A percentile compares a stretch with the other conserved stretches of the same genome.
Conservation (phyloP, 2,329 filamentous ascomycete species). For the Chalara sp. region DNA sequence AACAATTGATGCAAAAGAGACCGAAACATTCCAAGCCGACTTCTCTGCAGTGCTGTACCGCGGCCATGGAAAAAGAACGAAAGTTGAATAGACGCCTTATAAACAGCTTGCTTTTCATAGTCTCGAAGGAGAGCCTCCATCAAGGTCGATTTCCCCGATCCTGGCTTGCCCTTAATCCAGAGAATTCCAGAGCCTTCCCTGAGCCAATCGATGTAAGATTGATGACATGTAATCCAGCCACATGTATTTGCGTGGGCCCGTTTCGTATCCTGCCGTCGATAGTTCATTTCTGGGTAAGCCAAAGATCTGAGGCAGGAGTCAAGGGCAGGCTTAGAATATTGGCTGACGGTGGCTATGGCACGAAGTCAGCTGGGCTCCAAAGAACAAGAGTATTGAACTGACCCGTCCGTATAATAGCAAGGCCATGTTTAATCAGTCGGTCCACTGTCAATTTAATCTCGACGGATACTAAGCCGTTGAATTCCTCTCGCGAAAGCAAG, state of each 20-base stretch:
- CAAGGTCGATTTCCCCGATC: slow-evolving; percentile 31
- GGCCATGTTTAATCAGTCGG: too few species aligned
- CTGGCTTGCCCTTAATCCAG: slow-evolving; percentile 32
- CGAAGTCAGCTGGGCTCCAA: too few species aligned
- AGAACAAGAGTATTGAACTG: too few species aligned
- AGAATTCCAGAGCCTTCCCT: slow-evolving; percentile 14
- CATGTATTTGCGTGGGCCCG: slow-evolving; percentile 18
- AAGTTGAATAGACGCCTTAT: slow-evolving; percentile 11
- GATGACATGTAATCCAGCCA: slow-evolving; percentile 23
- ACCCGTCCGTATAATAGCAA: too few species aligned
- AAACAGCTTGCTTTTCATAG: not conserved
- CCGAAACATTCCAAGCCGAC: not conserved
- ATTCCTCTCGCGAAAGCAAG: too few species aligned
- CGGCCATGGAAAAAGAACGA: slow-evolving; percentile 30
- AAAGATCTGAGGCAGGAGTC: not conserved
- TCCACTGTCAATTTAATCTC: too few species aligned
- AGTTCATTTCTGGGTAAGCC: not conserved
- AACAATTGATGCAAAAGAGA: not conserved
- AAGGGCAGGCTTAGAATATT: too few species aligned
- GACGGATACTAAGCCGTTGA: too few species aligned
- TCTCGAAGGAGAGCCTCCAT: slow-evolving; percentile 27
- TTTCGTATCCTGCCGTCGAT: not conserved
- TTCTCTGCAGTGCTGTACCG: slow-evolving; percentile 8
- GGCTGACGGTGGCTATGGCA: too few species aligned
- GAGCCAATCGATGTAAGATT: slow-evolving; percentile 17